phyloP scores from a whole-genome alignment of 371 early-diverging fungal genomes.

The Dinochytrium kinnereticum region DNA sequence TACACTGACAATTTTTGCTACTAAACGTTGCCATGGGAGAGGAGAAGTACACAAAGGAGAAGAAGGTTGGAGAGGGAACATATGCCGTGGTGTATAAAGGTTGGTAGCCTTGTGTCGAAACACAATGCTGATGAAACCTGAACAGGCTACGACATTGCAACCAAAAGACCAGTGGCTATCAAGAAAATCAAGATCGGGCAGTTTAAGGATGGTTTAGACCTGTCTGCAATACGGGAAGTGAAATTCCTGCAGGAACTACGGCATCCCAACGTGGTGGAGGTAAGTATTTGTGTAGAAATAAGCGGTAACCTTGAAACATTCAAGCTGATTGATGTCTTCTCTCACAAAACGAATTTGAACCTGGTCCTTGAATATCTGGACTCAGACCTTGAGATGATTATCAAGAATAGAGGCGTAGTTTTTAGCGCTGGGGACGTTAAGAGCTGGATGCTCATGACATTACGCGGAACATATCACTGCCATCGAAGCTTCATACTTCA shows the following conservation, averaged over 20 bases:
- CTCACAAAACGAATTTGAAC: constrained; percentile 90
- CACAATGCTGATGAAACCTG: background rate
- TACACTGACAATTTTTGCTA: too few relatives aligned
- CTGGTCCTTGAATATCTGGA: constrained; percentile 96
- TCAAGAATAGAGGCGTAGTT: constrained; percentile 91
- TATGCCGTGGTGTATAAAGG: constrained; percentile 94
- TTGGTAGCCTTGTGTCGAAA: constrained; percentile 28
- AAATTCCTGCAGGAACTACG: constrained; percentile 91
- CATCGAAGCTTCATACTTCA: constrained; percentile 95
- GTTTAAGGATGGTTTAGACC: constrained; percentile 85
- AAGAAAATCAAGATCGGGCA: constrained; percentile 94
- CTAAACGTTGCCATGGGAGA: too few relatives aligned
- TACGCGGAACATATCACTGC: constrained; percentile 92
- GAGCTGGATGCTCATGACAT: constrained; percentile 97
- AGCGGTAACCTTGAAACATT: constrained; percentile 23
- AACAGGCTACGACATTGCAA: constrained; percentile 20
- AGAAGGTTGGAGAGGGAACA: constrained; percentile 94
- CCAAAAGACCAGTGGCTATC: constrained; percentile 72
- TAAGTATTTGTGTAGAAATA: constrained; percentile 30
- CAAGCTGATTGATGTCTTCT: constrained; percentile 92
- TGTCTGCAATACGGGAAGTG: constrained; percentile 97
- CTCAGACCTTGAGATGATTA: constrained; percentile 96
- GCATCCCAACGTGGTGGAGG: constrained; percentile 92
- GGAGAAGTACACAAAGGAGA: constrained; percentile 43
- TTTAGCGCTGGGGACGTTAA: constrained; percentile 98